Evolutionary conservation across 352 stramenopile genomes (phyloP).

Genomic region (Phytopythium ostracodes): DNA sequence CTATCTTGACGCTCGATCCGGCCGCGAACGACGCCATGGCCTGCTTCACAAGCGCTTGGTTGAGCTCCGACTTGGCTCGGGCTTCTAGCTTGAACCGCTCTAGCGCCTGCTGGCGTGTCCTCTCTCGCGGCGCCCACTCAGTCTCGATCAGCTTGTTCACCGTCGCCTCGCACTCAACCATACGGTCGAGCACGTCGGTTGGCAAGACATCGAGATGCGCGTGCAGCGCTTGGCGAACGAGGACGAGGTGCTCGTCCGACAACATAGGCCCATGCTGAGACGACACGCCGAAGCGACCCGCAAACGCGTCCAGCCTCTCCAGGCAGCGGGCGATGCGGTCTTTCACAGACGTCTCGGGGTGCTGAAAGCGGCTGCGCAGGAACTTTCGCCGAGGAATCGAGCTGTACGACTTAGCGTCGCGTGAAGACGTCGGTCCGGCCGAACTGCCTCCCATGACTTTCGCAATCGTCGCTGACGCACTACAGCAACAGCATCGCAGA

Average conservation of each 20-base stretch:
- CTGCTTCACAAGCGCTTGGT: constrained; percentile 45
- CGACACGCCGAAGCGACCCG: constrained; percentile 41
- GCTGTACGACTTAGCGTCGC: constrained; percentile 14
- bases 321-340: constrained; percentile 35
- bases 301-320: constrained; percentile 34
- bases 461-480: not conserved
- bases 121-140: constrained; percentile 59
- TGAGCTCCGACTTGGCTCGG: constrained; percentile 30
- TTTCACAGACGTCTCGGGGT: constrained; percentile 40
- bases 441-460: not conserved
- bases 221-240: constrained; percentile 55
- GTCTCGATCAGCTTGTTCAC: constrained; percentile 45
- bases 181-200: constrained; percentile 44
- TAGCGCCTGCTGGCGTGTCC: constrained; percentile 36
- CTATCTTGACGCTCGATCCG: not conserved
- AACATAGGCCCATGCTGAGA: constrained; percentile 27
- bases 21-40: constrained; percentile 30
- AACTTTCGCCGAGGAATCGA: constrained; percentile 43
- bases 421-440: not conserved
- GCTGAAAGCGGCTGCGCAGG: constrained; percentile 40
- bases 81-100: constrained; percentile 31
- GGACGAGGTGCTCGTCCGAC: constrained; percentile 37
- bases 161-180: constrained; percentile 45
- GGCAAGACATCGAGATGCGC: constrained; percentile 57
- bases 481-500: not conserved